Evolutionary conservation across 805 yeast genomes (phyloP).

Genomic region (Nakazawaea ishiwadae): DNA sequence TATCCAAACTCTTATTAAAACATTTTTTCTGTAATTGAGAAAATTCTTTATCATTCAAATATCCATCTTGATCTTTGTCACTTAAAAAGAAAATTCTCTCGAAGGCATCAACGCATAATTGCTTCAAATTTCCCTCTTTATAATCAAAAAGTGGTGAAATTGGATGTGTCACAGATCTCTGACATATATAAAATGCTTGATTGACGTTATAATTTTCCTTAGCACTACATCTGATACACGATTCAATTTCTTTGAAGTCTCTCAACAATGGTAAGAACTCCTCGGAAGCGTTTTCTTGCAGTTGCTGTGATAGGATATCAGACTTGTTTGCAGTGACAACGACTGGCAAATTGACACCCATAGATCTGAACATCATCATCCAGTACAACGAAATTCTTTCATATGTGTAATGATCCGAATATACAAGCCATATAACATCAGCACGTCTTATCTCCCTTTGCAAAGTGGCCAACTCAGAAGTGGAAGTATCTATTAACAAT

Average conservation of each 20-base stretch:
- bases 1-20: constrained; percentile 50
- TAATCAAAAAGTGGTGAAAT: constrained; percentile 90
- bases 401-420: constrained; percentile 90
- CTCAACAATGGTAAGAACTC: constrained; percentile 82
- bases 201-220: constrained; percentile 78
- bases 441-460: constrained; percentile 77
- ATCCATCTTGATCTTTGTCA: constrained; percentile 90
- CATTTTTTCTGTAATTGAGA: constrained; percentile 66
- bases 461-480: constrained; percentile 55
- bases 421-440: constrained; percentile 91
- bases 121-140: constrained; percentile 79
- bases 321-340: constrained; percentile 83
- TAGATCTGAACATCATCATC: constrained; percentile 88
- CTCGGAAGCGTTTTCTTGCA: constrained; percentile 50
- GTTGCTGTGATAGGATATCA: constrained; percentile 37
- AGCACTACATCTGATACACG: constrained; percentile 87
- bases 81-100: constrained; percentile 77
- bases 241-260: constrained; percentile 92
- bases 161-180: constrained; percentile 89
- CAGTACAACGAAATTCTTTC: constrained; percentile 89
- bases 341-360: constrained; percentile 94
- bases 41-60: constrained; percentile 66
- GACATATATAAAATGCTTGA: constrained; percentile 91
- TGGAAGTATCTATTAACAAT: constrained; percentile 73
- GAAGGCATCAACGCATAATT: constrained; percentile 70